Evolutionary conservation across 176 grass and related monocot genomes (phyloP), one percentile per base, ranked within the genome.

Genomic region (Aegilops speltoides): DNA sequence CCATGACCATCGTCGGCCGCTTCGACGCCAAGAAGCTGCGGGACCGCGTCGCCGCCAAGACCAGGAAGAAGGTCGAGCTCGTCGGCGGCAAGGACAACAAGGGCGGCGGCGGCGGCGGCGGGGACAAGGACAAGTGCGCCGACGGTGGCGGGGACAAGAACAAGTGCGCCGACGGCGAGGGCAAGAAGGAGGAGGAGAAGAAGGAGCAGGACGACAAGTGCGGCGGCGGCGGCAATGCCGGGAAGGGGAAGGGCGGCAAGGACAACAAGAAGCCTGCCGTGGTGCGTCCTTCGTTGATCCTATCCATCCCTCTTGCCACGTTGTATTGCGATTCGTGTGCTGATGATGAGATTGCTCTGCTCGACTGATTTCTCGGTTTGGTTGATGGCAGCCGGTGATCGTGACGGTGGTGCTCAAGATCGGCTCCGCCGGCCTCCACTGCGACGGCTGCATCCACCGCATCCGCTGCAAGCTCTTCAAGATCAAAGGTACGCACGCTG

Each of bases 21-120:
- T 86, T 98, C 75, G 93, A 98, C 78, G 86, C 93, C 67, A 89
- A 80, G 84, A 95, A 94, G 88, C 90, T 98, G 3, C 89, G 86
- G 3, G 93, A 89, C 29, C 88, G 83, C 61, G 92, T 98, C 23
- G 88, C 89, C 38, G 4, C 17, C 0, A 98, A 95, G 87, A 94
- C 89, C 33, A 85, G 69, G 78, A 98, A 95, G 89, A 89, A 82
- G 63, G 91, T 98, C 37, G 91, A 98, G 13, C 73, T 98, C 84
- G 33, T 93, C 56, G 56, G 10, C 74, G 68, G 50, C 43, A 86
- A 66, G 64, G 62, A 34, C 23, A 68, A 57, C 29, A 79, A 77
- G 8, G 85, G 54, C 6, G 69, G 68, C 10, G 68, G 34, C 19
- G 62, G 62, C 13, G 61, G 59, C 23, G 59, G 25, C 14, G 64